Conservation (phyloP, 345 rosid species). For the Erucastrum elatum region DNA sequence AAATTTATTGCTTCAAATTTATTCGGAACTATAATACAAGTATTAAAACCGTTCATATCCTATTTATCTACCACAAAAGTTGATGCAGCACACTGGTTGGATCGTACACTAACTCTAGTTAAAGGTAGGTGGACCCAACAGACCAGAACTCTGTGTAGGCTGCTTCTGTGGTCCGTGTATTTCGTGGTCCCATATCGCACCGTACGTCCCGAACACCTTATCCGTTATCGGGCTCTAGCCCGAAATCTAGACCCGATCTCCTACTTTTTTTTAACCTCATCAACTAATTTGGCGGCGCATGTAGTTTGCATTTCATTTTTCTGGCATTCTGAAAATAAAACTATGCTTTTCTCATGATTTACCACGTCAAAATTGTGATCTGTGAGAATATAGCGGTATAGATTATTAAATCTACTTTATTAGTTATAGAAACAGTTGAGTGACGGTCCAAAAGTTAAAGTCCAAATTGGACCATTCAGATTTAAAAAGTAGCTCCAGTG, state of each 20-base stretch:
- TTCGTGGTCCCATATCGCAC: constrained; percentile 24
- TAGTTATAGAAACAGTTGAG: constrained; percentile 14
- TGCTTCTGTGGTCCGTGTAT: constrained; percentile 23
- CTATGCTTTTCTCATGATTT: neutral
- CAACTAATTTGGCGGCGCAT: constrained; percentile 31
- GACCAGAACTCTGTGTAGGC: constrained; percentile 16
- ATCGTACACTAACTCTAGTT: constrained; percentile 5
- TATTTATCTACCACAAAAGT: neutral
- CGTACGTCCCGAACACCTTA: constrained; percentile 16
- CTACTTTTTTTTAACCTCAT: constrained; percentile 1
- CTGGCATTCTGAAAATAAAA: neutral
- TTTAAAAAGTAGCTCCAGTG: constrained; percentile 11
- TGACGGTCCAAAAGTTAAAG: constrained; percentile 21
- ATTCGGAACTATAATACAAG: neutral
- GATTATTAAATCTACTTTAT: neutral
- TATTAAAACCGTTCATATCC: neutral
- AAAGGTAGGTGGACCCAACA: constrained; percentile 18
- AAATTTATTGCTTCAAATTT: neutral
- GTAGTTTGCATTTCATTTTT: constrained; percentile 4
- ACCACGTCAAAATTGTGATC: constrained; percentile 21
- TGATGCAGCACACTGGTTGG: constrained; percentile 4
- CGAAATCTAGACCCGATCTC: constrained; percentile 26
- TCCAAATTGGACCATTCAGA: constrained; percentile 26
- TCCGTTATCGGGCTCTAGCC: constrained; percentile 13
- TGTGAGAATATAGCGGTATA: neutral